Conservation (phyloP, 192 early-diverging fungal genomes). For the Bifiguratus adelaidae region DNA sequence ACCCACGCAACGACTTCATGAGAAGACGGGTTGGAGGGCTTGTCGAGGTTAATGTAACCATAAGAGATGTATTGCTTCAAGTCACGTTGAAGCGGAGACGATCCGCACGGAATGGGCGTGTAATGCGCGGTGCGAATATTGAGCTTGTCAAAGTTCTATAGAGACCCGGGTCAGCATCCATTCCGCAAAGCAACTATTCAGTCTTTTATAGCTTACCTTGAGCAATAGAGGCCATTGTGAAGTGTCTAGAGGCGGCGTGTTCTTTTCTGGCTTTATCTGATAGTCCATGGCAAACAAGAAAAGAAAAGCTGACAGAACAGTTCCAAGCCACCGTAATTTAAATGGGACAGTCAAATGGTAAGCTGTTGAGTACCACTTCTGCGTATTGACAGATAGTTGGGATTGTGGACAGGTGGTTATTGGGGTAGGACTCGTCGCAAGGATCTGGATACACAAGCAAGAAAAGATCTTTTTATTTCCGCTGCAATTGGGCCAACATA, state of each 20-base stretch:
- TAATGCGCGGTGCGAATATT: slow-evolving; percentile 96
- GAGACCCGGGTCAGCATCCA: neutral
- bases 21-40: slow-evolving; percentile 98
- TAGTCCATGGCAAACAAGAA: too few species aligned
- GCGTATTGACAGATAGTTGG: too few species aligned
- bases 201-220: slow-evolving; percentile 41
- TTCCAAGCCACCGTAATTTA: too few species aligned
- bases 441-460: too few species aligned
- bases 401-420: too few species aligned
- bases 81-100: slow-evolving; percentile 88
- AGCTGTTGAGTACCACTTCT: too few species aligned
- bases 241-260: slow-evolving; percentile 77
- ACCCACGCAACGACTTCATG: slow-evolving; percentile 99
- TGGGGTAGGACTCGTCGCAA: too few species aligned
- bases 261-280: slow-evolving; percentile 74
- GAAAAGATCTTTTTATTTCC: slow-evolving; percentile 18
- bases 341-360: too few species aligned
- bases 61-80: slow-evolving; percentile 87
- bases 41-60: slow-evolving; percentile 99
- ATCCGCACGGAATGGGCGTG: slow-evolving; percentile 93
- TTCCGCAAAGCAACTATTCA: neutral
- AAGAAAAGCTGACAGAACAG: too few species aligned
- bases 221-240: slow-evolving; percentile 94
- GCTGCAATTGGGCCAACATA: slow-evolving; percentile 21
- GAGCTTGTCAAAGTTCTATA: slow-evolving; percentile 93